These are phyloP conservation scores for Starmera dryadoides DNA, from an alignment of 805 yeast genomes.

Conservation along the genomic window DNA sequence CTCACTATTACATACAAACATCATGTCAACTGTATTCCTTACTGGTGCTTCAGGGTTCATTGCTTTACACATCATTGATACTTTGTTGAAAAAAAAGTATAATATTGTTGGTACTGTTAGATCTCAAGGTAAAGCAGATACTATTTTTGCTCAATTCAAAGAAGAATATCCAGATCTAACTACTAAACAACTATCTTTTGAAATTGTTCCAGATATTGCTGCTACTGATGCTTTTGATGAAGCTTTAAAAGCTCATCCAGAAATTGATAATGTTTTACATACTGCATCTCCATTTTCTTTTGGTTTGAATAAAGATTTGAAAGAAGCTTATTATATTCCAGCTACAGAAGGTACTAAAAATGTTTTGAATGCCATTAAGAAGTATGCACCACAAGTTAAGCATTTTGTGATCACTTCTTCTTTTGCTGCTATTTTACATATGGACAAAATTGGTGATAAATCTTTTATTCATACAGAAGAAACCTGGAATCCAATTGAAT, in stretches of 20 bases:
- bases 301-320: slow-evolving; percentile 29
- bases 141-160: slow-evolving; percentile 15
- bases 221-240: slow-evolving; percentile 33
- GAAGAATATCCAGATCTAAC: slow-evolving; percentile 17
- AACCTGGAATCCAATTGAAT: slow-evolving; percentile 42
- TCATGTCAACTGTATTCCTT: slow-evolving; percentile 21
- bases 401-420: slow-evolving; percentile 47
- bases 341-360: slow-evolving; percentile 46
- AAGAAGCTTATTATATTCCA: slow-evolving; percentile 41
- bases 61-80: slow-evolving; percentile 31
- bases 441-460: slow-evolving; percentile 23
- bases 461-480: slow-evolving; percentile 29
- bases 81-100: slow-evolving; percentile 26
- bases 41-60: slow-evolving; percentile 40
- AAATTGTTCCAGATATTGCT: slow-evolving; percentile 37
- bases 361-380: slow-evolving; percentile 37
- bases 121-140: slow-evolving; percentile 18
- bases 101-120: slow-evolving; percentile 26
- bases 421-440: slow-evolving; percentile 32
- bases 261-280: slow-evolving; percentile 44
- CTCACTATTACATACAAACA: no score
- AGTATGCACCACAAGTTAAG: slow-evolving; percentile 30
- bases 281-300: slow-evolving; percentile 52
- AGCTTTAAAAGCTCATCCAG: slow-evolving; percentile 36
- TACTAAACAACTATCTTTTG: slow-evolving; percentile 26